Evolutionary conservation across 805 yeast genomes (phyloP).

Genomic region (Metschnikowia aberdeeniae): DNA sequence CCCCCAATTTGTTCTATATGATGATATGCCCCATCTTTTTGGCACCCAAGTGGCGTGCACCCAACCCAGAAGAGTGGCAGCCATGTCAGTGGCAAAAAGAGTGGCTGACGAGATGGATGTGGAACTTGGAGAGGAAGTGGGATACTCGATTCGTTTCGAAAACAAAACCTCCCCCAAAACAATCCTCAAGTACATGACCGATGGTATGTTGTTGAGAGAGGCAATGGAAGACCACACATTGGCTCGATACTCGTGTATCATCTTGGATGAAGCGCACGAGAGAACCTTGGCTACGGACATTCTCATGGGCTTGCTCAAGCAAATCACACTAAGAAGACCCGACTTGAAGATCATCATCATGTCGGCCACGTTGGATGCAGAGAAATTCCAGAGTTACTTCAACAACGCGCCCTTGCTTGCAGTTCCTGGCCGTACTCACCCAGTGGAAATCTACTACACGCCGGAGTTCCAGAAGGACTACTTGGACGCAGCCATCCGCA

Average conservation of each 20-base stretch:
- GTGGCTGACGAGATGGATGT: conserved; percentile 98
- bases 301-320: conserved; percentile 88
- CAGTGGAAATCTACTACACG: conserved; percentile 94
- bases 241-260: conserved; percentile 78
- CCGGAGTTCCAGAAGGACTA: conserved; percentile 96
- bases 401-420: conserved; percentile 90
- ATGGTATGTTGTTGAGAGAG: conserved; percentile 95
- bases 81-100: conserved; percentile 96
- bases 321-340: conserved; percentile 72
- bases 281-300: conserved; percentile 96
- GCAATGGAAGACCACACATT: conserved; percentile 95
- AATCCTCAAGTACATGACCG: conserved; percentile 92
- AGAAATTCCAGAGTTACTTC: conserved; percentile 88
- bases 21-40: conserved; percentile 83
- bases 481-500: conserved; percentile 89
- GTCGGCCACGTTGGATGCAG: conserved; percentile 98
- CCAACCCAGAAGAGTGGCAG: conserved; percentile 96
- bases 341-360: conserved; percentile 89
- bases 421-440: conserved; percentile 97
- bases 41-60: conserved; percentile 94
- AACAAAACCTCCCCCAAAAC: conserved; percentile 80
- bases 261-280: conserved; percentile 97
- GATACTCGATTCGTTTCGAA: conserved; percentile 92
- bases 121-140: conserved; percentile 86
- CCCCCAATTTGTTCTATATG: conserved; percentile 90